Evolutionary conservation across 805 yeast genomes (phyloP).

Genomic region (Lipomyces chichibuensis): DNA sequence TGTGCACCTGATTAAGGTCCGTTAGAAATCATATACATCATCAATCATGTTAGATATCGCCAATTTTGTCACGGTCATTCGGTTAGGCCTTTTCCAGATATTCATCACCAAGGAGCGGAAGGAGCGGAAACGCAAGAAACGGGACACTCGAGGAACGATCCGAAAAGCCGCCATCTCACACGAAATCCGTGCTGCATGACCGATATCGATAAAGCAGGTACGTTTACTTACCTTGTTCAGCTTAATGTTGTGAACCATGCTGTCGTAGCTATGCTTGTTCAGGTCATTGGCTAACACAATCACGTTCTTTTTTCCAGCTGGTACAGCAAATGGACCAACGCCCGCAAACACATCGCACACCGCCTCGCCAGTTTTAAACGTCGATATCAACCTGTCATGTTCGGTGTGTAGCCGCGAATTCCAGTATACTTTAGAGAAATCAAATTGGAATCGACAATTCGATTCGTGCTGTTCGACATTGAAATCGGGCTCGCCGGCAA

Average conservation of each 20-base stretch:
- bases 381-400: constrained; percentile 74
- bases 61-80: constrained; percentile 30
- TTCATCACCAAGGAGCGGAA: constrained; percentile 31
- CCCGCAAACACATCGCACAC: constrained; percentile 98
- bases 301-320: constrained; percentile 84
- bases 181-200: constrained; percentile 18
- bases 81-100: constrained; percentile 31
- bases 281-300: constrained; percentile 89
- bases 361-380: constrained; percentile 66
- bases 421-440: constrained; percentile 96
- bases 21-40: not conserved
- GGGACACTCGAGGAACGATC: constrained; percentile 21
- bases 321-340: constrained; percentile 97
- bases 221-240: constrained; percentile 59
- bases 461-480: constrained; percentile 75
- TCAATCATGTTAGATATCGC: constrained; percentile 25
- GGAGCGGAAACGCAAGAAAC: constrained; percentile 33
- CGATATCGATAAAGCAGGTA: not conserved
- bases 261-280: constrained; percentile 81
- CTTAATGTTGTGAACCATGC: constrained; percentile 64
- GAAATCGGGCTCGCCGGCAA: constrained; percentile 81
- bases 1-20: constrained; percentile 20
- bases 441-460: constrained; percentile 82
- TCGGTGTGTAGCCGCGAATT: constrained; percentile 93
- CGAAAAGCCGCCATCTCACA: constrained; percentile 16